phyloP scores from a whole-genome alignment of 495 filamentous ascomycete species.

The Xanthoparmelia taractica region DNA sequence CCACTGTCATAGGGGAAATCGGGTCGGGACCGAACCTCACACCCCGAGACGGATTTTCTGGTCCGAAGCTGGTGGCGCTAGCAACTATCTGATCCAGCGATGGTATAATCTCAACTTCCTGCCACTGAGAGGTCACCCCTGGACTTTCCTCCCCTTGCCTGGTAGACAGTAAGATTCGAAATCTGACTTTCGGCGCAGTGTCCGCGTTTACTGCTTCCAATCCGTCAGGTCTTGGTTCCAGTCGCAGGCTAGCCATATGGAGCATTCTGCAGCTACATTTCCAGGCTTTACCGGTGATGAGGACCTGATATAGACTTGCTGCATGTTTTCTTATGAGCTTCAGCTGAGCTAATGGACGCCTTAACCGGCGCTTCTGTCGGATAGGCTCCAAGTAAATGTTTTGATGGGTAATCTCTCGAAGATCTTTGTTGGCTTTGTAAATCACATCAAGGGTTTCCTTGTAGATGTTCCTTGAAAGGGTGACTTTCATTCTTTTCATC shows the following conservation, averaged over 20 bases:
- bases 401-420: slow-evolving; percentile 21
- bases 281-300: slow-evolving; percentile 24
- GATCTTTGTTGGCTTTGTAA: slow-evolving; percentile 23
- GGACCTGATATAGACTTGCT: slow-evolving; percentile 19
- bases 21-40: not conserved
- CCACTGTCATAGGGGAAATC: not conserved
- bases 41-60: not conserved
- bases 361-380: slow-evolving; percentile 4
- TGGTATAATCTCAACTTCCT: slow-evolving; percentile 20
- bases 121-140: slow-evolving; percentile 13
- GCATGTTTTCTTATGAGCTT: slow-evolving; percentile 20
- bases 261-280: slow-evolving; percentile 25
- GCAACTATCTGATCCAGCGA: not conserved
- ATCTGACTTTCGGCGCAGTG: not conserved
- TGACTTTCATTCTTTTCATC: slow-evolving; percentile 24
- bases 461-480: slow-evolving; percentile 26
- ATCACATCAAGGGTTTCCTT: slow-evolving; percentile 24
- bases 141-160: not conserved
- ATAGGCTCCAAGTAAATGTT: slow-evolving; percentile 20
- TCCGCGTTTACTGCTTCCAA: not conserved
- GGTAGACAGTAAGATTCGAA: slow-evolving; percentile 10
- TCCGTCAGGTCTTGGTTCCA: slow-evolving; percentile 18
- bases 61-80: not conserved
- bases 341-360: slow-evolving; percentile 3
- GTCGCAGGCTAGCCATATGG: slow-evolving; percentile 24